Percentiles rank a stretch among this genome's conserved stretches.
These are phyloP conservation scores for Neurospora intermedia DNA, from an alignment of 495 filamentous ascomycete species.

Conservation along the genomic window DNA sequence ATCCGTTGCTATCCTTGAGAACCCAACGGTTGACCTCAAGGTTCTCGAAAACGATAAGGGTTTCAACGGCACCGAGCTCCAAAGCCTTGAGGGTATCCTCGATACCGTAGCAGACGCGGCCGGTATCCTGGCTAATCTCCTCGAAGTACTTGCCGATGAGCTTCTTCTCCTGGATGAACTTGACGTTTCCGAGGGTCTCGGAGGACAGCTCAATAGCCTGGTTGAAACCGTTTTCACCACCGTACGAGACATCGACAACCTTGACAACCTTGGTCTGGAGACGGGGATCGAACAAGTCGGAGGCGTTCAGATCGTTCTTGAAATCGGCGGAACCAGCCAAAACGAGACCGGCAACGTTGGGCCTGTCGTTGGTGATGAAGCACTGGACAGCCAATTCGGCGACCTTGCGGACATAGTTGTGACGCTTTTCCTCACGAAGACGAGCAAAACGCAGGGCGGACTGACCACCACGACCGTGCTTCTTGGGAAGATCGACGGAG, in stretches of 20 bases:
- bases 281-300: constrained; percentile 90
- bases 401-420: constrained; percentile 99
- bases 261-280: constrained; percentile 94
- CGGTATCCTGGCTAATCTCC: constrained; percentile 93
- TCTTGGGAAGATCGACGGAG: constrained; percentile 94
- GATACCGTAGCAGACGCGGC: constrained; percentile 92
- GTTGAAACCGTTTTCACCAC: constrained; percentile 98
- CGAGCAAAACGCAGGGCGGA: constrained; percentile 97
- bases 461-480: constrained; percentile 99
- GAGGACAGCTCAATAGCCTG: constrained; percentile 92
- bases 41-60: constrained; percentile 94
- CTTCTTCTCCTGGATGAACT: constrained; percentile 99
- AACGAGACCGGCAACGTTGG: constrained; percentile 91
- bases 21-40: constrained; percentile 86
- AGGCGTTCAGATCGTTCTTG: constrained; percentile 97
- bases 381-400: constrained; percentile 96
- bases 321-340: constrained; percentile 96
- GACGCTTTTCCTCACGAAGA: constrained; percentile 98
- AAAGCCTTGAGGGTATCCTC: constrained; percentile 97
- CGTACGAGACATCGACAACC: constrained; percentile 96
- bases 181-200: constrained; percentile 97
- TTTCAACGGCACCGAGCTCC: constrained; percentile 90
- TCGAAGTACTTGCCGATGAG: constrained; percentile 97
- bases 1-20: constrained; percentile 64
- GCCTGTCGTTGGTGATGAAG: constrained; percentile 95